These are phyloP conservation scores for Colletotrichum trifolii DNA, from an alignment of 2,329 filamentous ascomycete species.

Conservation along the genomic window DNA sequence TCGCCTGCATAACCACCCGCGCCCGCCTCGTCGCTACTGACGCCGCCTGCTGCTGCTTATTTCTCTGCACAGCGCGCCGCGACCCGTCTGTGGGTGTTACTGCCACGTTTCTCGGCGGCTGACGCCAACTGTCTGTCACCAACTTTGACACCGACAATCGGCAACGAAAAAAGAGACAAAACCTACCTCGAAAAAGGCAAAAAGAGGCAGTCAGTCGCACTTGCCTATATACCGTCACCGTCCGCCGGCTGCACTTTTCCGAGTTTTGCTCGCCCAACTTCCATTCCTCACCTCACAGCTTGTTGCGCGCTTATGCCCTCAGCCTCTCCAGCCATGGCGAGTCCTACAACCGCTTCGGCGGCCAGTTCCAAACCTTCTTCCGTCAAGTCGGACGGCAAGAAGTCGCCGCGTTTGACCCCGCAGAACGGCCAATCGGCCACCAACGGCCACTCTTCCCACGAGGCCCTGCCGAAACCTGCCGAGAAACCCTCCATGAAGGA, in stretches of 20 bases:
- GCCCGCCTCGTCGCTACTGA: too few species aligned
- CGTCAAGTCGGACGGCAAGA: slow-evolving; percentile 56
- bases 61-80: slow-evolving; percentile 6
- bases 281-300: background rate
- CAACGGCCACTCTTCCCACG: slow-evolving; percentile 41
- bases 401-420: slow-evolving; percentile 51
- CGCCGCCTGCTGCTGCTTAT: slow-evolving; percentile 11
- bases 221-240: slow-evolving; percentile 30
- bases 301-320: slow-evolving; percentile 30
- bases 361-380: slow-evolving; percentile 62
- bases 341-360: slow-evolving; percentile 45
- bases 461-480: slow-evolving; percentile 47
- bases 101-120: slow-evolving; percentile 22
- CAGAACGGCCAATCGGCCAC: slow-evolving; percentile 49
- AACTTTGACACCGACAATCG: slow-evolving; percentile 1
- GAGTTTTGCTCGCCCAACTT: slow-evolving; percentile 11
- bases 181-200: slow-evolving; percentile 5
- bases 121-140: slow-evolving; percentile 29
- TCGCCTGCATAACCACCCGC: slow-evolving; percentile 22
- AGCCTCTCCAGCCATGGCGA: slow-evolving; percentile 34
- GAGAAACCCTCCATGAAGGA: slow-evolving; percentile 73
- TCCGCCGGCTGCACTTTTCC: background rate
- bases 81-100: slow-evolving; percentile 9
- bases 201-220: slow-evolving; percentile 20
- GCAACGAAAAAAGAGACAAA: slow-evolving; percentile 10